A percentile compares a stretch with the other conserved stretches of the same genome.
Conservation (phyloP, 225 moss, liverwort and hornwort species). For the Antitrichia curtipendula region DNA sequence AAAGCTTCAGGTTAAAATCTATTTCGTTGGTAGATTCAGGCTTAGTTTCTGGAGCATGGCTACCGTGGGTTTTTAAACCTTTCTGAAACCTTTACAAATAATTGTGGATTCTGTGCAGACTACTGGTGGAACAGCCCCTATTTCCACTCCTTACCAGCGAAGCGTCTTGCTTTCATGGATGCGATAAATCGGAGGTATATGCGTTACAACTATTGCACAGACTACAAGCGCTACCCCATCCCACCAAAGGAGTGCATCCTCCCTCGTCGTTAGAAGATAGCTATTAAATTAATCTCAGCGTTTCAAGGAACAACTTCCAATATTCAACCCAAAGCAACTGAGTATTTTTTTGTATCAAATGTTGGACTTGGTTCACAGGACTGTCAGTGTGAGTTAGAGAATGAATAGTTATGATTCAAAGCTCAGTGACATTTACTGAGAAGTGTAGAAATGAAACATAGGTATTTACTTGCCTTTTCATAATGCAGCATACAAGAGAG, state of each 20-base stretch:
- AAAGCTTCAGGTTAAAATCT: neutral
- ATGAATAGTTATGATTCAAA: neutral
- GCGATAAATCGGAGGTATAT: neutral
- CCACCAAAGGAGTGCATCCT: constrained; percentile 14
- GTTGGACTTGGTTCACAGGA: neutral
- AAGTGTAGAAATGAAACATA: neutral
- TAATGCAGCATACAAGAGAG: neutral
- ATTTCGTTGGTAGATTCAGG: neutral
- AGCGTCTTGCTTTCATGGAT: constrained; percentile 7
- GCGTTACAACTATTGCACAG: constrained; percentile 25
- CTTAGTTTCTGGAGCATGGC: neutral
- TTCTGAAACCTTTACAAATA: neutral
- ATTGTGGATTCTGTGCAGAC: neutral
- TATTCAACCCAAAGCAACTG: neutral
- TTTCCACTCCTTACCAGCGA: neutral
- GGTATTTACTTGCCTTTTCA: neutral
- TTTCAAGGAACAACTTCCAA: neutral
- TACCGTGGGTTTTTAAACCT: neutral
- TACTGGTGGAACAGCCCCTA: constrained; percentile 13
- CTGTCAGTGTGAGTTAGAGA: neutral
- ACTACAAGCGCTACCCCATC: neutral
- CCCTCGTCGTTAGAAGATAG: neutral
- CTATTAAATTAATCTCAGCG: neutral
- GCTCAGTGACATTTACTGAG: neutral
- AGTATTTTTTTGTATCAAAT: neutral